phyloP scores from a whole-genome alignment of 148 eudicot species.

The Cornus suecica region DNA sequence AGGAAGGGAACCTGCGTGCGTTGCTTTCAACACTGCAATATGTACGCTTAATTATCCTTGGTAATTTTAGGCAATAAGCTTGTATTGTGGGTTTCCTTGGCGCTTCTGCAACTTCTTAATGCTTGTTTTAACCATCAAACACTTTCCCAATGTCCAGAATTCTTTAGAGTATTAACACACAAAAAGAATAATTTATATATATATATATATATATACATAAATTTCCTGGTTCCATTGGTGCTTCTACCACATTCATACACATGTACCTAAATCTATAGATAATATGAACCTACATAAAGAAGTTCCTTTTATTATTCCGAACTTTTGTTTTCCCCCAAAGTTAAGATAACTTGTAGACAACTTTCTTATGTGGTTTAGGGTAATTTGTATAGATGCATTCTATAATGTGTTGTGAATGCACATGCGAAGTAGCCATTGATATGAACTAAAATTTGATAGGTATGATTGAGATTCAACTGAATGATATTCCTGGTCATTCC shows the following conservation, averaged over 20 bases:
- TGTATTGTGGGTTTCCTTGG: background rate
- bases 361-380: no score
- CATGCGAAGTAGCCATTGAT: no score
- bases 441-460: background rate
- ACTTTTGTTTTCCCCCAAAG: no score
- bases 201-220: no score
- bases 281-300: no score
- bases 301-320: background rate
- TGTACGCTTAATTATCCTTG: conserved; percentile 38
- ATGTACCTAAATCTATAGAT: no score
- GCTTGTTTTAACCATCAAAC: no score
- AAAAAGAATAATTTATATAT: background rate
- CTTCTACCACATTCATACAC: no score
- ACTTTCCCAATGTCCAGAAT: no score
- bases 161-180: background rate
- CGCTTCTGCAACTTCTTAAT: background rate
- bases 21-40: conserved; percentile 96
- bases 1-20: conserved; percentile 96
- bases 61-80: background rate
- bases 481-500: background rate
- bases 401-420: no score
- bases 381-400: no score
- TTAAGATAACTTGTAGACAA: no score
- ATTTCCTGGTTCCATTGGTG: background rate
- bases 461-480: background rate